phyloP scores from a whole-genome alignment of 2,329 filamentous ascomycete species.

The Cryphonectria parasitica region DNA sequence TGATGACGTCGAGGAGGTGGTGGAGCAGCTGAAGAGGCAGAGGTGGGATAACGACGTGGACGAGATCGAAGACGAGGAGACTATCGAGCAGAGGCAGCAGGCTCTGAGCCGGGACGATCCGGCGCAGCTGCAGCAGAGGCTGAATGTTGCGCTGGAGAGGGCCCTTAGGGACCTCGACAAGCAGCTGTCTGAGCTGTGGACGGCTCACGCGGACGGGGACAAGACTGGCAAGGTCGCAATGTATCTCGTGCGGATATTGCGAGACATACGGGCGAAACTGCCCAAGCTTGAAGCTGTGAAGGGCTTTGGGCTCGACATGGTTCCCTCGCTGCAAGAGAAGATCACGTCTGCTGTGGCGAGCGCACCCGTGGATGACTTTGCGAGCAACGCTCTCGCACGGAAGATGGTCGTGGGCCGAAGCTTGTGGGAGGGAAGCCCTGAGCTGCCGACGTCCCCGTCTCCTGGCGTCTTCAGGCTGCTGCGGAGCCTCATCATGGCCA shows the following conservation, averaged over 20 bases:
- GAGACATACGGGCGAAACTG: conserved; percentile 72
- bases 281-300: conserved; percentile 56
- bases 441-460: conserved; percentile 78
- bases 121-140: conserved; percentile 39
- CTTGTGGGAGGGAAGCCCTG: conserved; percentile 80
- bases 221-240: conserved; percentile 58
- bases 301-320: conserved; percentile 61
- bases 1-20: conserved; percentile 65
- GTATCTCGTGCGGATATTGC: conserved; percentile 74
- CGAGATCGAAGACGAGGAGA: conserved; percentile 74
- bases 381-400: conserved; percentile 45
- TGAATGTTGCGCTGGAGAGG: conserved; percentile 39
- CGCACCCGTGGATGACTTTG: conserved; percentile 54
- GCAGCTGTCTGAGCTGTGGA: conserved; percentile 57
- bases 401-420: conserved; percentile 62
- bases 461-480: conserved; percentile 74
- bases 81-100: conserved; percentile 67
- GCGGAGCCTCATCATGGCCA: conserved; percentile 64
- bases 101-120: conserved; percentile 68
- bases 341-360: conserved; percentile 59
- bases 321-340: conserved; percentile 66
- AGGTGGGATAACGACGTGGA: conserved; percentile 78
- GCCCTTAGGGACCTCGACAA: conserved; percentile 55
- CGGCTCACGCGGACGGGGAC: conserved; percentile 47
- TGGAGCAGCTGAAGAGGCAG: conserved; percentile 67